Percentiles rank a stretch among this genome's conserved stretches.
phyloP scores from a whole-genome alignment of 2,329 filamentous ascomycete genomes.

The Talaromyces sp. region DNA sequence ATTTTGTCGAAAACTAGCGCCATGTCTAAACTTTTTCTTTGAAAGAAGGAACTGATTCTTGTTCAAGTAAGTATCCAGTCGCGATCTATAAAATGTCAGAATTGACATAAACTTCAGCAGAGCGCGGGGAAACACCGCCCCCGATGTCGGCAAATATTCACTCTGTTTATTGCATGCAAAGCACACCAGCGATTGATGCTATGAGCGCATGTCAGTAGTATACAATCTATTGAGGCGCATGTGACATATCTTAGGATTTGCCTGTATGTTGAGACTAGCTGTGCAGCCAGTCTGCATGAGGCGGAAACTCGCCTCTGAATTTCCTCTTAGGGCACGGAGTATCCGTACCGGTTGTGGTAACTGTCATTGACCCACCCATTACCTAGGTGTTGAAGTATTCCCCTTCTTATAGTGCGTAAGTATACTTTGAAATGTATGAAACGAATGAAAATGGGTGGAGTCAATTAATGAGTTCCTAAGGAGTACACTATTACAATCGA shows the following conservation, averaged over 20 bases:
- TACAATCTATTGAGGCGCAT: not conserved
- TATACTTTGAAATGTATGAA: not conserved
- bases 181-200: not conserved
- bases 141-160: no score
- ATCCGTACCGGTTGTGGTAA: not conserved
- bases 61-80: no score
- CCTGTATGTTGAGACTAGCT: not conserved
- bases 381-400: not conserved
- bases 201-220: no score
- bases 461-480: no score
- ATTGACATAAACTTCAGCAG: no score
- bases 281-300: not conserved
- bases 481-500: no score
- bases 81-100: no score
- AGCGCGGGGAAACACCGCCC: no score
- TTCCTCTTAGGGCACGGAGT: not conserved
- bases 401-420: not conserved
- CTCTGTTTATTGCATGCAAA: not conserved
- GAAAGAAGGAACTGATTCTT: no score
- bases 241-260: not conserved
- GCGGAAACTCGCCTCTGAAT: not conserved
- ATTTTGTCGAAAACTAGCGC: constrained; percentile 2
- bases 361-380: not conserved
- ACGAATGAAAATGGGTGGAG: no score
- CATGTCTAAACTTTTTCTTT: not conserved